Conservation (phyloP, 306 rosid species). For the Vigna angularis region DNA sequence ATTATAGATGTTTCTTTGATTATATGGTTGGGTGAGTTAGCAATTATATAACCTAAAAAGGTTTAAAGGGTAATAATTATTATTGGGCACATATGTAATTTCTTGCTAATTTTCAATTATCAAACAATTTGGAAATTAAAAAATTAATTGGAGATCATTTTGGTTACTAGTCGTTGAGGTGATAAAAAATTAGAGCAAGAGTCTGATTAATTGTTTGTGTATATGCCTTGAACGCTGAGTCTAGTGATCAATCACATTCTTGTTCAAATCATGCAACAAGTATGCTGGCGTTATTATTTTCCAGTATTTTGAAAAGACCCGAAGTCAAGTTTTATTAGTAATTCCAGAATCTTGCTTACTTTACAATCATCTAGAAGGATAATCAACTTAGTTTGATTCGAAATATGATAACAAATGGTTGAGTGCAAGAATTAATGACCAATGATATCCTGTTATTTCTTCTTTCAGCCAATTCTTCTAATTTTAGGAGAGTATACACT, state of each 20-base stretch:
- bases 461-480: neutral
- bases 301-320: neutral
- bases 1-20: conserved; percentile 10
- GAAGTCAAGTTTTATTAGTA: no score
- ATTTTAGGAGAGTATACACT: neutral
- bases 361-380: neutral
- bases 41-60: neutral
- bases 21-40: neutral
- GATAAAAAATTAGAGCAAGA: neutral
- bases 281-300: neutral
- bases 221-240: conserved; percentile 16
- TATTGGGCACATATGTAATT: neutral
- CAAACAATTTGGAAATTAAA: neutral
- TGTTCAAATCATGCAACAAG: conserved; percentile 10
- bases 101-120: neutral
- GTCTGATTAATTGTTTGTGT: neutral
- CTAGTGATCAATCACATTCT: neutral
- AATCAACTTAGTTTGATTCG: neutral
- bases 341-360: neutral
- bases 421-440: neutral
- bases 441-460: neutral
- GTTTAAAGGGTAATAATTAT: neutral
- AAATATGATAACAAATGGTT: neutral
- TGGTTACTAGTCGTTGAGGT: neutral
- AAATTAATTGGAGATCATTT: neutral